Percentiles rank a stretch among this genome's conserved stretches.
Conservation (phyloP, 1,139 yeast species). For the Yamadazyma conglobata region DNA sequence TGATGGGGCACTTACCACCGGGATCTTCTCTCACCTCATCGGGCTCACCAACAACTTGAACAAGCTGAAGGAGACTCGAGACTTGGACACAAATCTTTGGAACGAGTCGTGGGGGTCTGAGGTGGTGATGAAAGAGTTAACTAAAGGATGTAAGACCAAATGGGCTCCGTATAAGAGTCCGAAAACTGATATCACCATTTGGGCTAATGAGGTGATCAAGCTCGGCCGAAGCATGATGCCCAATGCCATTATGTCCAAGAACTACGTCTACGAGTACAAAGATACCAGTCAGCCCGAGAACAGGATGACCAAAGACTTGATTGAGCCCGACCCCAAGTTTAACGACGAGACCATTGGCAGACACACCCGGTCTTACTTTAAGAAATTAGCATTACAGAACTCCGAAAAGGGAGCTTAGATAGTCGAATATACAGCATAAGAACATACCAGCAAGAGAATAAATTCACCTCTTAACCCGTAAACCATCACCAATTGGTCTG, state of each 20-base stretch:
- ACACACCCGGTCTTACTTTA: constrained; percentile 41
- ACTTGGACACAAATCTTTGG: constrained; percentile 44
- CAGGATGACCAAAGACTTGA: constrained; percentile 32
- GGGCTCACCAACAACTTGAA: constrained; percentile 42
- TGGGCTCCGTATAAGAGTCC: constrained; percentile 61
- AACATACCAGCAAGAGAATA: no score
- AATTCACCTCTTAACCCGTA: no score
- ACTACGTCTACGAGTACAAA: constrained; percentile 33
- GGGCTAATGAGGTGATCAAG: constrained; percentile 69
- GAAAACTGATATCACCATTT: constrained; percentile 43
- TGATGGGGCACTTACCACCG: constrained; percentile 78
- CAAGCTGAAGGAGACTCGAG: constrained; percentile 19
- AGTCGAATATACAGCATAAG: not conserved
- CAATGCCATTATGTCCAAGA: constrained; percentile 41
- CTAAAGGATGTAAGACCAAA: constrained; percentile 64
- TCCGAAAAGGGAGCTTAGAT: not conserved
- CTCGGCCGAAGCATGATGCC: constrained; percentile 73
- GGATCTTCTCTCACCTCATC: constrained; percentile 73
- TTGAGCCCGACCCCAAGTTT: constrained; percentile 12
- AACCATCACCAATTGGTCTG: no score
- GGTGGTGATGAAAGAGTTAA: constrained; percentile 62
- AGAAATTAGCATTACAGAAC: constrained; percentile 15
- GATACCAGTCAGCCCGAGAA: constrained; percentile 15
- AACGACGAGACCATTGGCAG: constrained; percentile 31
- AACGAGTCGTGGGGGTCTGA: constrained; percentile 60